Evolutionary conservation across 2,329 filamentous ascomycete genomes (phyloP).

Genomic region (Scytalidium lignicola): DNA sequence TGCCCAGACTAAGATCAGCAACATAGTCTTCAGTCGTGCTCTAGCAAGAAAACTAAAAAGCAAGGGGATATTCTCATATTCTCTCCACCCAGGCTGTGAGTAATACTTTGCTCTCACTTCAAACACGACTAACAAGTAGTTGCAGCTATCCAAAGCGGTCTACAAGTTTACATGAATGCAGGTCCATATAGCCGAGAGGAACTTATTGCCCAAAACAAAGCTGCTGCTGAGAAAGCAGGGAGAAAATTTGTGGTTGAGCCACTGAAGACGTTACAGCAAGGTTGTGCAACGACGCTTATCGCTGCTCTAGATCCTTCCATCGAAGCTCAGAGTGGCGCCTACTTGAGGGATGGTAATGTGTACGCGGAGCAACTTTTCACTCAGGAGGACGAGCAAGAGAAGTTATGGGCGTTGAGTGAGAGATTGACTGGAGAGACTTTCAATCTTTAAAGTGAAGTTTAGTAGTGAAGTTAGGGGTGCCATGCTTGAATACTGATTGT

Average conservation of each 20-base stretch:
- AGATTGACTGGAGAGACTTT: conserved; percentile 29
- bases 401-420: conserved; percentile 40
- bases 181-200: background rate
- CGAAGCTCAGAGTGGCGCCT: conserved; percentile 8
- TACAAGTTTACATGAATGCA: background rate
- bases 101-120: background rate
- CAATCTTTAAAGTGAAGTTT: conserved; percentile 1
- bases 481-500: no score
- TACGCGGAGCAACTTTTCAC: background rate
- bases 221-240: background rate
- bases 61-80: background rate
- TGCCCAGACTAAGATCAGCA: conserved; percentile 38
- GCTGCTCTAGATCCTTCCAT: conserved; percentile 33
- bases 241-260: background rate
- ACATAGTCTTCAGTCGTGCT: conserved; percentile 21
- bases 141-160: background rate
- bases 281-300: conserved; percentile 27
- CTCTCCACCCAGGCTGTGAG: conserved; percentile 4
- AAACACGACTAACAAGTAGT: background rate
- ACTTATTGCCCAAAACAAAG: background rate
- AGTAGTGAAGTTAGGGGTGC: no score
- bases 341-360: background rate
- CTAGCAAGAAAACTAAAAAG: conserved; percentile 3
- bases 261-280: conserved; percentile 4
- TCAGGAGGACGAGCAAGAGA: conserved; percentile 28